Percentiles rank a stretch among this genome's conserved stretches.
Evolutionary conservation across 306 rosid genomes (phyloP).

Genomic region (Styphnolobium japonicum): DNA sequence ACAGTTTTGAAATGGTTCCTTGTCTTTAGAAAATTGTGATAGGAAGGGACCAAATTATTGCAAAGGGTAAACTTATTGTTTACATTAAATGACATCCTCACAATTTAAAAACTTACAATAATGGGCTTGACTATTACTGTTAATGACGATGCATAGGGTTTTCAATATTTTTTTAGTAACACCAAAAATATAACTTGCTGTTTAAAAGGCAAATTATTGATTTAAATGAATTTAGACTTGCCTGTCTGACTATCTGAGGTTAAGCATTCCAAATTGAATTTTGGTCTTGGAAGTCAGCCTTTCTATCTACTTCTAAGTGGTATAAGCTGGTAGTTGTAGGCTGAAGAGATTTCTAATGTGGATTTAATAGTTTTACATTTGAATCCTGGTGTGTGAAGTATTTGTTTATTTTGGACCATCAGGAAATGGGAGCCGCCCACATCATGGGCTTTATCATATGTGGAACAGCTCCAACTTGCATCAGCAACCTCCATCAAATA

Average conservation of each 20-base stretch:
- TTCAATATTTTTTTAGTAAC: neutral
- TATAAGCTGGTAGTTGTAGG: conserved; percentile 18
- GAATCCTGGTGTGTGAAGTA: neutral
- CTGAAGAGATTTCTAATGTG: conserved; percentile 16
- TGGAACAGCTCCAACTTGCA: conserved; percentile 62
- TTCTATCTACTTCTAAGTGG: conserved; percentile 11
- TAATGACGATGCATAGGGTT: neutral
- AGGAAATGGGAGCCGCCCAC: conserved; percentile 59
- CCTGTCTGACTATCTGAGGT: conserved; percentile 15
- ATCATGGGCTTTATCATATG: conserved; percentile 55
- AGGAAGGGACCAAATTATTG: neutral
- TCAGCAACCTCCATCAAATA: conserved; percentile 65
- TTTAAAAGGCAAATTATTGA: conserved; percentile 6
- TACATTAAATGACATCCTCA: conserved; percentile 10
- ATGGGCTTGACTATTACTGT: conserved; percentile 11
- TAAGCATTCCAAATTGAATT: neutral
- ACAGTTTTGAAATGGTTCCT: conserved; percentile 9
- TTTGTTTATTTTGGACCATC: conserved; percentile 37
- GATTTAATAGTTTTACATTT: conserved; percentile 14
- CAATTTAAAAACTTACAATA: conserved; percentile 2
- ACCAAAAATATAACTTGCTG: neutral
- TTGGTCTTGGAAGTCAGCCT: conserved; percentile 12
- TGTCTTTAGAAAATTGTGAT: neutral
- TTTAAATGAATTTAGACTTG: conserved; percentile 12
- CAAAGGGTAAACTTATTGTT: conserved; percentile 7